Evolutionary conservation across 2,329 filamentous ascomycete species (phyloP), one percentile per base, ranked within the genome.

Genomic region (Dothistroma pini): DNA sequence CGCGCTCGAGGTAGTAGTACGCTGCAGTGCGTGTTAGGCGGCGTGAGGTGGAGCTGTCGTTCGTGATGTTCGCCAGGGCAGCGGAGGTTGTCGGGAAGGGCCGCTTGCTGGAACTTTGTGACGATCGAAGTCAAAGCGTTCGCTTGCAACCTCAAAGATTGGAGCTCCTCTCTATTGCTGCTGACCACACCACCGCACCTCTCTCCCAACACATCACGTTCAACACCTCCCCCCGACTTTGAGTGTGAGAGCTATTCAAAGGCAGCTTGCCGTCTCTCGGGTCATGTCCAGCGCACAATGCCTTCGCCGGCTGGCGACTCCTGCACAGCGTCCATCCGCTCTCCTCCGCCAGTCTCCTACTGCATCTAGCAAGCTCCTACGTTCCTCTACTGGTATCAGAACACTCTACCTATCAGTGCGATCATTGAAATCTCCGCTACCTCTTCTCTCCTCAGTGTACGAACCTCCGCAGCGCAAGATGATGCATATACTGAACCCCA

Each of bases 201-300:
- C 56, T n/a, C 58, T 56, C 55, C 41, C 49, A 49, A 56, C 55
- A 59, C 60, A 49, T 32, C 57, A 32, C 38, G 38, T 59, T 51
- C 54, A 51, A 44, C 58, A 48, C 31, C 14, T 34, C 38, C 29
- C 41, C 41, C 49, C 53, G 52, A 53, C 57, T 41, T 41, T 50
- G 22, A 41, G 44, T 53, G 60, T 63, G 69, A 59, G 66, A 68
- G 66, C 69, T 66, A n/a, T 51, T 63, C 63, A 65, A 67, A 66
- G 66, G 63, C 67, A 63, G 53, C 51, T 57, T 66, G 67, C 68
- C 69, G 65, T 67, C 67, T 70, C 62, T 68, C 58, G 44, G 56
- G 52, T 62, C 70, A 75, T 75, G 74, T 73, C 72, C 67, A 74
- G 72, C 69, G 73, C 72, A 60, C 72, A 74, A 70, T 75, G 73